A percentile compares a stretch with the other conserved stretches of the same genome.
Conservation (phyloP, 2,329 filamentous ascomycete species). For the Penicillium sp. region DNA sequence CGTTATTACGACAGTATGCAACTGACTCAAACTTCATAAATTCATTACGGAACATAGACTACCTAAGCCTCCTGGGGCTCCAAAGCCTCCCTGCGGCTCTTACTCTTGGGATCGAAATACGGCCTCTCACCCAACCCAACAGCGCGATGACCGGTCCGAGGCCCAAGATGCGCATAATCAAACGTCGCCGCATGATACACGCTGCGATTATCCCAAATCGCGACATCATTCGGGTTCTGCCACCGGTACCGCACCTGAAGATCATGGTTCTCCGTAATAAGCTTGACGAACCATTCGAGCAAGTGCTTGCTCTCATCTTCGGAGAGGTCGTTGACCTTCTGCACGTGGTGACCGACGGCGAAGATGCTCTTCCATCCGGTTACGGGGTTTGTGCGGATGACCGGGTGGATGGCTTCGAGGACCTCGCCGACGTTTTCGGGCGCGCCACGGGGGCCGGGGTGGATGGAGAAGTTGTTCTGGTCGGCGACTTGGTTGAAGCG, state of each 20-base stretch:
- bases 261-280: conserved; percentile 57
- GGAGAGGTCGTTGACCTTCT: conserved; percentile 51
- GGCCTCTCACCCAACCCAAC: conserved; percentile 60
- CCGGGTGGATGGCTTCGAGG: conserved; percentile 58
- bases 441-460: conserved; percentile 55
- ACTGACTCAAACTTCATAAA: not conserved
- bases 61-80: conserved; percentile 5
- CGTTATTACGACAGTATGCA: not conserved
- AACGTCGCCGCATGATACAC: conserved; percentile 61
- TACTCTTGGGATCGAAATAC: conserved; percentile 54
- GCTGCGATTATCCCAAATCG: conserved; percentile 64
- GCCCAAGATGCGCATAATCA: conserved; percentile 55
- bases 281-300: conserved; percentile 48
- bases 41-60: not conserved
- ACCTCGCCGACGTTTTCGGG: conserved; percentile 60
- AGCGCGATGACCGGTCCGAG: conserved; percentile 55
- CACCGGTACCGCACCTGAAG: conserved; percentile 56
- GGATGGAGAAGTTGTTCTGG: conserved; percentile 29
- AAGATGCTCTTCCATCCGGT: conserved; percentile 67
- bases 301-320: conserved; percentile 49
- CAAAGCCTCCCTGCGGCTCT: conserved; percentile 27
- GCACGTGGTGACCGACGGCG: conserved; percentile 43
- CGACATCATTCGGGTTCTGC: conserved; percentile 48
- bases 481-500: conserved; percentile 56
- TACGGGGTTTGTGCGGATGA: conserved; percentile 66